Evolutionary conservation across 2,329 filamentous ascomycete species (phyloP), one percentile per base, ranked within the genome.

Genomic region (Pezicula radicicola): DNA sequence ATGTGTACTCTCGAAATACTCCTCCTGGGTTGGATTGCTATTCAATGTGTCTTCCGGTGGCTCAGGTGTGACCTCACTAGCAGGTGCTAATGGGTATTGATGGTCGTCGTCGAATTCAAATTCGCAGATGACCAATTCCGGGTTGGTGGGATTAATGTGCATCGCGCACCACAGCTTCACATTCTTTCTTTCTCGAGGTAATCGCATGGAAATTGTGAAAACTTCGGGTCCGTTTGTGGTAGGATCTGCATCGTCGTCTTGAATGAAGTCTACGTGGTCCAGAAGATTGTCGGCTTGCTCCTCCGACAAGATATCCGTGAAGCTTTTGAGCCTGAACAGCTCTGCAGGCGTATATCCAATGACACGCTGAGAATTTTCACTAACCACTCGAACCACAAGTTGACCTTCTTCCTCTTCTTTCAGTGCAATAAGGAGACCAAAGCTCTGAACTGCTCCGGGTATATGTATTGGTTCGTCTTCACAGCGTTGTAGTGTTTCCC

Each of bases 381-480:
- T 95, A 8, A 84, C 88, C 28, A 90, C 80, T 15, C 88, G 82
- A 12, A 92, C 87, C 1, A 81, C 66, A 10, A 94, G 78, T 37
- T 80, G 81, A 3, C 86, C 87, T 36, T 88, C 84, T 0, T 72
- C 65, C 49, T 89, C 84, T 66, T 92, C 88, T 49, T 85, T 80
- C 18, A 96, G 68, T 0, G 86, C 90, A 30, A 96, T 63, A 21
- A 96, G 73, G 4, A 89, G 75, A 1, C 91, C 91, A 60, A 96
- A 96, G 1, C 81, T 78, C 66, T 96, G 91, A 1, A 92, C 72
- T 1, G 89, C 88, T 33, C 91, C 91, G 1, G 91, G 91, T 1
- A 91, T 87, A 58, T 93, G 90, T 25, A 96, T 96, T 0, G 91
- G 91, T 63, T 96, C 91, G 63, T 96, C 91, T 68, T 96, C 91